Conservation (phyloP, 768 basidiomycete species). For the Macrolepiota albuminosa region DNA sequence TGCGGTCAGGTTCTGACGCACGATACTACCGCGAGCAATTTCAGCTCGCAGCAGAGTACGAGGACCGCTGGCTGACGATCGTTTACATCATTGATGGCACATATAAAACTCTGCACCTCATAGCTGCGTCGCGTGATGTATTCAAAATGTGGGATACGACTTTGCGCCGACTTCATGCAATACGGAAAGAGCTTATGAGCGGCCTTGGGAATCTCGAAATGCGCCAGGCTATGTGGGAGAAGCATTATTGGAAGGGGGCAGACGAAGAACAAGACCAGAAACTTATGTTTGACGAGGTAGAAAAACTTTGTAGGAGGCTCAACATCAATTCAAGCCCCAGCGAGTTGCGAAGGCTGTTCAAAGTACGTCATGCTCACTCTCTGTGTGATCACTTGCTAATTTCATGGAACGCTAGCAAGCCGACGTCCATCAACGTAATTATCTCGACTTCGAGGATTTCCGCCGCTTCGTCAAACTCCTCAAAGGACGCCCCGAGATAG, state of each 20-base stretch:
- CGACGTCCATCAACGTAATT: constrained; percentile 48
- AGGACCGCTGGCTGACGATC: constrained; percentile 84
- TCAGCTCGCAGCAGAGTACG: constrained; percentile 59
- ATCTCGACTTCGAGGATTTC: constrained; percentile 80
- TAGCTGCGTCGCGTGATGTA: constrained; percentile 57
- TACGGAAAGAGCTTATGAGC: constrained; percentile 72
- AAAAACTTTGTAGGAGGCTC: constrained; percentile 64
- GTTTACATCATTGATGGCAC: constrained; percentile 73
- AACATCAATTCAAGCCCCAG: constrained; percentile 61
- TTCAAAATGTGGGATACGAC: constrained; percentile 59
- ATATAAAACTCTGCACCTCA: constrained; percentile 85
- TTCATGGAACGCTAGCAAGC: constrained; percentile 48
- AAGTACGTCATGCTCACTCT: constrained; percentile 28
- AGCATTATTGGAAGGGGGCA: constrained; percentile 78
- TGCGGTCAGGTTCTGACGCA: constrained; percentile 73
- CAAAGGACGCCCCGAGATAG: constrained; percentile 79
- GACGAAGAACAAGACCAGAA: constrained; percentile 58
- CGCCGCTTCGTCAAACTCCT: constrained; percentile 80
- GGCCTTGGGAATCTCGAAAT: constrained; percentile 67
- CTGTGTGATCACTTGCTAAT: constrained; percentile 2
- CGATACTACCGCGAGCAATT: constrained; percentile 74
- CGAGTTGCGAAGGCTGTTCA: constrained; percentile 58
- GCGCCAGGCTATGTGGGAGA: constrained; percentile 75
- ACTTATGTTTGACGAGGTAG: constrained; percentile 70
- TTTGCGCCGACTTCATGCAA: constrained; percentile 58